A percentile compares a stretch with the other conserved stretches of the same genome.
Evolutionary conservation across 2,329 filamentous ascomycete genomes (phyloP).

Genomic region (Pezizomycotina sp.): DNA sequence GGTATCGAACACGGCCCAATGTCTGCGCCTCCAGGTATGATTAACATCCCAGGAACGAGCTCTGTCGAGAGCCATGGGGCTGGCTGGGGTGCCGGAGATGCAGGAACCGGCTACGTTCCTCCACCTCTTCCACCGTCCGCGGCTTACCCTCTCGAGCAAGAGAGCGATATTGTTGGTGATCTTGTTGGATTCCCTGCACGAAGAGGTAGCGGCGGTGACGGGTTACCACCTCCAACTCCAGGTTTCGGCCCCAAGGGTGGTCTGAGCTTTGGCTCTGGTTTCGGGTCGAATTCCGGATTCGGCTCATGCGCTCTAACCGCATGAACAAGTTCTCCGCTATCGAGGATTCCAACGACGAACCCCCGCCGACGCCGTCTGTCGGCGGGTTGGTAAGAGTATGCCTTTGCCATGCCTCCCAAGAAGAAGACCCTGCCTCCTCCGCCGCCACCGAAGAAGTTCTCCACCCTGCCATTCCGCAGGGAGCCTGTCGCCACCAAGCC

Average conservation of each 20-base stretch:
- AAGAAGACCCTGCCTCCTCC: slow-evolving; percentile 12
- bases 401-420: slow-evolving; percentile 14
- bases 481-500: slow-evolving; percentile 7
- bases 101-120: slow-evolving; percentile 13
- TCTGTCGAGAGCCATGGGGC: slow-evolving; percentile 15
- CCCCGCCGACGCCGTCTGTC: slow-evolving; percentile 13
- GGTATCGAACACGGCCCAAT: slow-evolving; percentile 46
- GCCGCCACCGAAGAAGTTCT: slow-evolving; percentile 13
- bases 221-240: slow-evolving; percentile 15
- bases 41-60: slow-evolving; percentile 23
- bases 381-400: slow-evolving; percentile 9
- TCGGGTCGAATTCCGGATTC: slow-evolving; percentile 4
- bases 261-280: slow-evolving; percentile 16
- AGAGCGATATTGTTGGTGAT: slow-evolving; percentile 16
- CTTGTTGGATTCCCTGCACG: slow-evolving; percentile 17
- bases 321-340: too few species aligned
- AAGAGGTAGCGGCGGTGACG: slow-evolving; percentile 17
- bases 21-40: slow-evolving; percentile 39
- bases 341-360: too few species aligned
- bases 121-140: slow-evolving; percentile 20
- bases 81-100: slow-evolving; percentile 12
- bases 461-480: too few species aligned
- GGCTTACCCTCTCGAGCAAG: slow-evolving; percentile 19
- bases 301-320: slow-evolving; percentile 5
- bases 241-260: slow-evolving; percentile 18